Evolutionary conservation across 257 asterid genomes (phyloP).

Genomic region (Striga asiatica): DNA sequence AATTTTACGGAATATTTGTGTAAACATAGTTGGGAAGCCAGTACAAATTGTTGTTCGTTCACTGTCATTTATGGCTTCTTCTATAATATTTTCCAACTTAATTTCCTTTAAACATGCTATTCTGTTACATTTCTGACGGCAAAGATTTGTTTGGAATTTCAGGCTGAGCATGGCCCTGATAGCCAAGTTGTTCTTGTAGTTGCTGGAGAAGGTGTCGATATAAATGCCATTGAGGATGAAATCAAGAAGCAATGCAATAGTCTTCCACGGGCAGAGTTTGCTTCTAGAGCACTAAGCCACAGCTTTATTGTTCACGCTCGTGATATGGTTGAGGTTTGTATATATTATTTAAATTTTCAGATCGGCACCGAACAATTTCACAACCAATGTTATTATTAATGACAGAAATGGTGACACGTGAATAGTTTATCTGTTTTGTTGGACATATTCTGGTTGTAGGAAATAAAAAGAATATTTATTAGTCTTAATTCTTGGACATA

Average conservation of each 20-base stretch:
- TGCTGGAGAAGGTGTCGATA: constrained; percentile 76
- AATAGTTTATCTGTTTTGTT: neutral
- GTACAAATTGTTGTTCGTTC: neutral
- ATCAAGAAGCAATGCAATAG: constrained; percentile 64
- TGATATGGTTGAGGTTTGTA: constrained; percentile 80
- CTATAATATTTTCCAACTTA: neutral
- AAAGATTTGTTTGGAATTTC: constrained; percentile 20
- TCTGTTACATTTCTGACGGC: neutral
- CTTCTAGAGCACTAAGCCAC: constrained; percentile 79
- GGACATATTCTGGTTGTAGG: neutral
- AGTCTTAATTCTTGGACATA: neutral
- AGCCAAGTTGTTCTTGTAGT: constrained; percentile 96
- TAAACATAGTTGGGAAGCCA: neutral
- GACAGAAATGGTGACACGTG: neutral
- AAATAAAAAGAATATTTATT: neutral
- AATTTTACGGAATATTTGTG: constrained; percentile 2
- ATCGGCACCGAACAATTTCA: neutral
- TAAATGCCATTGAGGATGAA: constrained; percentile 56
- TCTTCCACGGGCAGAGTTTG: constrained; percentile 85
- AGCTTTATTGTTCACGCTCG: constrained; percentile 80
- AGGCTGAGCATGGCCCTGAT: constrained; percentile 99
- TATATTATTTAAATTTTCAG: constrained; percentile 11
- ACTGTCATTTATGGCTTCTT: neutral
- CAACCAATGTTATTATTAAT: neutral
- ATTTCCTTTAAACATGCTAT: neutral